Conservation (phyloP, 208 protist genomes). For the Tetramitus jugosus region DNA sequence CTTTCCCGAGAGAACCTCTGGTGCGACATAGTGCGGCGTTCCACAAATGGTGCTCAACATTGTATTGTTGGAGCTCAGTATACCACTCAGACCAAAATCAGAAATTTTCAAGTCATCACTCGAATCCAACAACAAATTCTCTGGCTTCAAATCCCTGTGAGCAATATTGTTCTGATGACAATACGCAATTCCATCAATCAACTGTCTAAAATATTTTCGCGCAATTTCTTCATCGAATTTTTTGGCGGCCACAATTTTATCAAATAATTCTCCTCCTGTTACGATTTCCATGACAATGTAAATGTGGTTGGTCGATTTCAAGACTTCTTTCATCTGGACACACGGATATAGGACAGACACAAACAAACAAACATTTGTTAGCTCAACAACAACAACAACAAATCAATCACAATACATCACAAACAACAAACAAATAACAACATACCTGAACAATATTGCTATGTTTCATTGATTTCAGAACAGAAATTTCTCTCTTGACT, state of each 20-base stretch:
- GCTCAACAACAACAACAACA: background rate
- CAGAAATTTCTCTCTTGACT: constrained; percentile 70
- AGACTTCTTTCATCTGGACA: constrained; percentile 43
- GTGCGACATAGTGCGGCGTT: constrained; percentile 82
- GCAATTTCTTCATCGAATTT: constrained; percentile 66
- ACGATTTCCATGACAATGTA: constrained; percentile 78
- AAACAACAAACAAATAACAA: constrained; percentile 50
- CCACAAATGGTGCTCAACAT: constrained; percentile 80
- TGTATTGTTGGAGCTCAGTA: constrained; percentile 72
- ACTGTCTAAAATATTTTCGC: constrained; percentile 81
- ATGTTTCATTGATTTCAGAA: constrained; percentile 73
- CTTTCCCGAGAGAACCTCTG: constrained; percentile 38
- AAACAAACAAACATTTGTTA: background rate
- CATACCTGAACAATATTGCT: constrained; percentile 67
- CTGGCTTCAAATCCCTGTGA: constrained; percentile 52
- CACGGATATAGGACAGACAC: too few relatives aligned
- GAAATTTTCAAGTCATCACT: constrained; percentile 68
- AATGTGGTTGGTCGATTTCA: constrained; percentile 71
- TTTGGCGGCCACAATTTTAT: constrained; percentile 60
- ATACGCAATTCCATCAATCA: constrained; percentile 76
- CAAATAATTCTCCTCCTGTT: constrained; percentile 80
- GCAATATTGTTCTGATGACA: constrained; percentile 62
- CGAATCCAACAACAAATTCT: constrained; percentile 43
- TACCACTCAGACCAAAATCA: constrained; percentile 81
- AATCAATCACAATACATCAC: background rate